phyloP scores from a whole-genome alignment of 208 protist species.

The Trypanosoma boissoni region DNA sequence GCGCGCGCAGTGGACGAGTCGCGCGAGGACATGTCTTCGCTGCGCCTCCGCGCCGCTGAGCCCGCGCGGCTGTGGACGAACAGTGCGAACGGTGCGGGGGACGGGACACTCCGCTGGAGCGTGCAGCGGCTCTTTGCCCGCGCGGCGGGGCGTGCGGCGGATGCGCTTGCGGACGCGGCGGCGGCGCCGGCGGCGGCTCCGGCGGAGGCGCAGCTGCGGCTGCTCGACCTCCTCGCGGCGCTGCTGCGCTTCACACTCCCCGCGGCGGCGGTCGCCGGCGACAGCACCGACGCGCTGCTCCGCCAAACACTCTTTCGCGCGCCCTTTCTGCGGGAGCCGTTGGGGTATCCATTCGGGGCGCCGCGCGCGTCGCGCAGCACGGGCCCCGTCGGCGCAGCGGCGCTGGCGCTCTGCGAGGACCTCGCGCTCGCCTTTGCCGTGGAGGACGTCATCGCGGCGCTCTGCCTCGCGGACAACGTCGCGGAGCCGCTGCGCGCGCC shows the following conservation, averaged over 20 bases:
- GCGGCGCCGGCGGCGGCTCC: slow-evolving; percentile 18
- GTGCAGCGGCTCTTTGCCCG: no score
- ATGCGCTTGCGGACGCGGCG: slow-evolving; percentile 38
- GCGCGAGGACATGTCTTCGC: slow-evolving; percentile 39
- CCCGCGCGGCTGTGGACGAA: slow-evolving; percentile 32
- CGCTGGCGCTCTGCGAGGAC: slow-evolving; percentile 45
- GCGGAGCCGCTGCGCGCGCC: slow-evolving; percentile 39
- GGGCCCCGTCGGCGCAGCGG: slow-evolving; percentile 35
- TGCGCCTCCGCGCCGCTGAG: slow-evolving; percentile 46
- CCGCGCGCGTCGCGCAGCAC: slow-evolving; percentile 28
- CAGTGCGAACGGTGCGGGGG: slow-evolving; percentile 43
- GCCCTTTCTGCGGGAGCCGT: slow-evolving; percentile 47
- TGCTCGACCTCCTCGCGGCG: slow-evolving; percentile 57
- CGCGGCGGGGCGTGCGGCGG: no score
- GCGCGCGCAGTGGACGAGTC: slow-evolving; percentile 61
- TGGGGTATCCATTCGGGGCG: slow-evolving; percentile 76
- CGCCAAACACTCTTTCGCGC: slow-evolving; percentile 68
- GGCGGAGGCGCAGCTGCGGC: slow-evolving; percentile 23
- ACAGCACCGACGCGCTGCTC: no score
- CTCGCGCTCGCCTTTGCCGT: slow-evolving; percentile 64
- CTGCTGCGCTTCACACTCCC: slow-evolving; percentile 60
- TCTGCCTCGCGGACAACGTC: slow-evolving; percentile 48
- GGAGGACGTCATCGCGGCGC: slow-evolving; percentile 49
- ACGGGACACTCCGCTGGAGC: no score
- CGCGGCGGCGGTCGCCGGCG: no score